A percentile compares a stretch with the other conserved stretches of the same genome.
Evolutionary conservation across 768 basidiomycete genomes (phyloP).

Genomic region (Boletus pseudo-olivaceus): DNA sequence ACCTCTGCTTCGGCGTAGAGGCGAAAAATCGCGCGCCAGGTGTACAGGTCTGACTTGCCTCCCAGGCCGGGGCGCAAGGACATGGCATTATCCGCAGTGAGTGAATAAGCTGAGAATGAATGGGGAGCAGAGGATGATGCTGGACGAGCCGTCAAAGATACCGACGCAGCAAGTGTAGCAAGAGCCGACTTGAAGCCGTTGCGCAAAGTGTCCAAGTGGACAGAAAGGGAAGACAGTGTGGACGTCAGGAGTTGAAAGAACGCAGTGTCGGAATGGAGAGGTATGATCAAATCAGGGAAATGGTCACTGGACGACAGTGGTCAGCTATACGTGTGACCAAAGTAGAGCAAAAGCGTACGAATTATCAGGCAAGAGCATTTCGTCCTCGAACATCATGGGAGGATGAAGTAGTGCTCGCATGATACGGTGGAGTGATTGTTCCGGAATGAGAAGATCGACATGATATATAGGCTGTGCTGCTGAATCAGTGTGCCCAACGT

Average conservation of each 20-base stretch:
- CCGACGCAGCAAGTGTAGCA: slow-evolving; percentile 44
- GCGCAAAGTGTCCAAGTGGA: slow-evolving; percentile 50
- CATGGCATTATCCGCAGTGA: slow-evolving; percentile 10
- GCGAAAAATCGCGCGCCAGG: slow-evolving; percentile 88
- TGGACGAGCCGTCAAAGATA: slow-evolving; percentile 33
- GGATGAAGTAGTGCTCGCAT: slow-evolving; percentile 3
- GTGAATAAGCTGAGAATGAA: slow-evolving; percentile 35
- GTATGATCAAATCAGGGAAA: slow-evolving; percentile 61
- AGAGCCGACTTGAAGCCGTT: slow-evolving; percentile 45
- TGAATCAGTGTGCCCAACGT: not conserved
- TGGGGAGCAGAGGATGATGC: slow-evolving; percentile 27
- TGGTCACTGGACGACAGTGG: not conserved
- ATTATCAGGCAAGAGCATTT: not conserved
- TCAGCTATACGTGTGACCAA: not conserved
- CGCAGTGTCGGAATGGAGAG: slow-evolving; percentile 72
- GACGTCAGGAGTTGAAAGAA: slow-evolving; percentile 76
- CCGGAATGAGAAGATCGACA: slow-evolving; percentile 14
- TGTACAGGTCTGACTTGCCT: slow-evolving; percentile 61
- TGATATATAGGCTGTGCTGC: slow-evolving; percentile 7
- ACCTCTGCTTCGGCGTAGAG: slow-evolving; percentile 83
- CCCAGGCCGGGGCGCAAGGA: slow-evolving; percentile 39
- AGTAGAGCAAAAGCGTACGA: slow-evolving; percentile 6
- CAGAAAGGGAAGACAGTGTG: slow-evolving; percentile 52
- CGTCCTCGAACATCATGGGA: not conserved
- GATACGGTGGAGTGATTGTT: slow-evolving; percentile 6